Percentiles rank a stretch among this genome's conserved stretches.
Evolutionary conservation across 768 basidiomycete species (phyloP).

Genomic region (Podaxis sp.): DNA sequence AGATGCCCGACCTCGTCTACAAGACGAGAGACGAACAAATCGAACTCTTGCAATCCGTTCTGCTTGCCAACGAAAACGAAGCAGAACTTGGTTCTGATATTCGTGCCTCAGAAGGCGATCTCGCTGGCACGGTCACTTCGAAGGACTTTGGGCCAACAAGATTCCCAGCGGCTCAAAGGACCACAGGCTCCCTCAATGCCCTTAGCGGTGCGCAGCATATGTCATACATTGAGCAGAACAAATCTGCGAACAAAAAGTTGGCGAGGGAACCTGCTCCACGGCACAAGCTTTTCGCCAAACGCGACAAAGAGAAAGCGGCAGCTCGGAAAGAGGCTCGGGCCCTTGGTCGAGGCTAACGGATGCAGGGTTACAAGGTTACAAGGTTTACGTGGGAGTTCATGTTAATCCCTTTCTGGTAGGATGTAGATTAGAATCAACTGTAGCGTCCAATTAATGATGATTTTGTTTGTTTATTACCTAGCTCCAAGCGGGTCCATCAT

Average conservation of each 20-base stretch:
- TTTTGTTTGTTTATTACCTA: not conserved
- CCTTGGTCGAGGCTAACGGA: conserved; percentile 7
- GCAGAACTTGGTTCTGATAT: conserved; percentile 88
- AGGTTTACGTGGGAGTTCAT: conserved; percentile 11
- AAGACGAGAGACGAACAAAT: conserved; percentile 91
- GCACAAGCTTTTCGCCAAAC: conserved; percentile 81
- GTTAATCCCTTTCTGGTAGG: conserved; percentile 1
- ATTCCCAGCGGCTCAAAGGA: conserved; percentile 71
- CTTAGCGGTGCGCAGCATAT: conserved; percentile 89
- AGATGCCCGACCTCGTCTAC: conserved; percentile 87
- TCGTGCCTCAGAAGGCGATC: conserved; percentile 78
- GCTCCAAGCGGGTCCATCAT: not conserved
- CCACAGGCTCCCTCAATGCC: conserved; percentile 78
- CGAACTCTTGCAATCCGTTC: conserved; percentile 90
- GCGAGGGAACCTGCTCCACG: conserved; percentile 55
- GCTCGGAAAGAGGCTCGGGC: conserved; percentile 45
- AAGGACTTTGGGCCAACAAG: conserved; percentile 82
- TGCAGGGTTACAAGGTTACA: conserved; percentile 7
- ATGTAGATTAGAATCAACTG: conserved; percentile 1
- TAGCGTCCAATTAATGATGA: not conserved
- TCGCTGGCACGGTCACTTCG: conserved; percentile 83
- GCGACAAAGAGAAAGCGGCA: conserved; percentile 72
- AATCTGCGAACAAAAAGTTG: conserved; percentile 82
- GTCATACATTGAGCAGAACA: conserved; percentile 92
- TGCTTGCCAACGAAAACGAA: conserved; percentile 87